Evolutionary conservation across 2,329 filamentous ascomycete genomes (phyloP), one percentile per base, ranked within the genome.

Genomic region (Colletotrichum truncatum): DNA sequence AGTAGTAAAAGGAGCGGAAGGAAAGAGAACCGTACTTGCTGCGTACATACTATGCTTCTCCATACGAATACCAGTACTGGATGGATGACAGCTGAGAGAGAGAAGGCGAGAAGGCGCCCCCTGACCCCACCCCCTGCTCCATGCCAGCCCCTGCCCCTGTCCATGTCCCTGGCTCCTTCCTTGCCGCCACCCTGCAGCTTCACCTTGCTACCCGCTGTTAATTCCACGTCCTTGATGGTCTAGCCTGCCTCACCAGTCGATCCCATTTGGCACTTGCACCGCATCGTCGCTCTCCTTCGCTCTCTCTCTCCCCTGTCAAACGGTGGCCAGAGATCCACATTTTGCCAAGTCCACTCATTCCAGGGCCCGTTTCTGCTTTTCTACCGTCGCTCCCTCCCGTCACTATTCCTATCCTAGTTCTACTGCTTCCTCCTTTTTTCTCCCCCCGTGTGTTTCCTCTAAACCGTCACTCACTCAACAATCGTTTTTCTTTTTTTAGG

Each of bases 301-400:
- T 38, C 14, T 38, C 9, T 53, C 11, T 41, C 39, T 23, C 2
- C 18, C 25, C 43, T 12, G 23, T 21, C 21, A 23, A 46, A 23
- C 14, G 43, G 25, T 25, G 26, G 23, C 21, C 10, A 21, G 43
- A 46, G 43, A 23, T 26, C 25, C 43, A 51, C 58, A 48, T 52
- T 32, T n/a, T 36, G 28, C 23, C 57, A 43, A 41, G 43, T 21
- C 46, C 57, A 30, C 45, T 34, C 49, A 65, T 66, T 66, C 63
- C 63, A 56, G 57, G 63, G 49, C 49, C 38, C 41, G 63, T 66
- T 66, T 66, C 63, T 66, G 49, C 63, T 62, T 62, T 66, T 66
- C 58, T 66, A 66, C 57, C 57, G 49, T 51, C 49, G 28, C 43
- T 49, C 57, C 63, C 57, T 62, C 49, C 41, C 57, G 41, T 45